These are phyloP conservation scores for Santalum album DNA, from an alignment of 164 flowering plant species.

Conservation along the genomic window DNA sequence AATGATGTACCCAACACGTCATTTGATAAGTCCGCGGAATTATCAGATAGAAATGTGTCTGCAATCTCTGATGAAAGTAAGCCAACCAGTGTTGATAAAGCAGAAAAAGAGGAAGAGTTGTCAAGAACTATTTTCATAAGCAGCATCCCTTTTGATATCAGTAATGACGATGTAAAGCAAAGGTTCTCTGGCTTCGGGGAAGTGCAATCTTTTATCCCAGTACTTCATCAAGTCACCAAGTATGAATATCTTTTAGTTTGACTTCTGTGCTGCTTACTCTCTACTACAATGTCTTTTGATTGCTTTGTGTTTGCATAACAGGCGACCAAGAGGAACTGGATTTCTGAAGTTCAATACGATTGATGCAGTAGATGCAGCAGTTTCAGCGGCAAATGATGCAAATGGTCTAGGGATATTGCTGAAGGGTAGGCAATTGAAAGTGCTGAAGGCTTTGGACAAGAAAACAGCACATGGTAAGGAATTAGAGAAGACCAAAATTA, in stretches of 20 bases:
- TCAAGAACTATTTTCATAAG: conserved; percentile 61
- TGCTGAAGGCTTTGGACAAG: conserved; percentile 82
- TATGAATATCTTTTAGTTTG: conserved; percentile 21
- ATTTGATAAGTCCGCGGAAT: conserved; percentile 17
- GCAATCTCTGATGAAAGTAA: conserved; percentile 15
- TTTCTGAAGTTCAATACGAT: conserved; percentile 69
- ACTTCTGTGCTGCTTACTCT: conserved; percentile 1
- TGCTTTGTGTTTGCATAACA: conserved; percentile 23
- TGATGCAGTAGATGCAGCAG: conserved; percentile 61
- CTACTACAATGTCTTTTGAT: conserved; percentile 1
- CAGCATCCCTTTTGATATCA: conserved; percentile 81
- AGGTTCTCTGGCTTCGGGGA: conserved; percentile 74
- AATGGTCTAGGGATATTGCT: conserved; percentile 60
- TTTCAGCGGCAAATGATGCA: conserved; percentile 50
- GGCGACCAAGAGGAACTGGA: conserved; percentile 93
- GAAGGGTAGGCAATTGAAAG: conserved; percentile 72
- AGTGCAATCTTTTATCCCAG: conserved; percentile 70
- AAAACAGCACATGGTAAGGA: conserved; percentile 69
- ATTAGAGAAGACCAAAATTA: conserved; percentile 48
- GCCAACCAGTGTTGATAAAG: conserved; percentile 9
- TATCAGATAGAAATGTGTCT: conserved; percentile 13
- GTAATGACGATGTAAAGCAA: conserved; percentile 69
- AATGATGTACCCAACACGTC: conserved; percentile 6
- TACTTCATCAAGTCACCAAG: conserved; percentile 82
- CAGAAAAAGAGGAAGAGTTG: conserved; percentile 45